phyloP scores from a whole-genome alignment of 495 filamentous ascomycete genomes.

The Aspergillus cavernicola region DNA sequence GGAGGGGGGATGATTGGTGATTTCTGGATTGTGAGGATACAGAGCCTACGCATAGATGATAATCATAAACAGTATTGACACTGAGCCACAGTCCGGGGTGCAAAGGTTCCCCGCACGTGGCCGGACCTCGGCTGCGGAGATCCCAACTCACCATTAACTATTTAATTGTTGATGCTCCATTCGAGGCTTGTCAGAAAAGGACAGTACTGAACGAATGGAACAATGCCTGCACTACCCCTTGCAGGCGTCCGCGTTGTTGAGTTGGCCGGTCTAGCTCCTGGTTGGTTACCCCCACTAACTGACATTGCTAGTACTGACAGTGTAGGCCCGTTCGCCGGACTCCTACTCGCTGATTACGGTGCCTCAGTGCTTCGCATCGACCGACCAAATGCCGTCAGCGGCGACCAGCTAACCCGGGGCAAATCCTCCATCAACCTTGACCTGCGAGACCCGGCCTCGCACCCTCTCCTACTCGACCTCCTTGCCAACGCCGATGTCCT shows the following conservation, averaged over 20 bases:
- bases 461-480: constrained; percentile 62
- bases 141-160: too few species aligned
- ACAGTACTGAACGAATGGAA: too few species aligned
- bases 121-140: constrained; percentile 33
- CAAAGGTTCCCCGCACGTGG: constrained; percentile 30
- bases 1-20: constrained; percentile 16
- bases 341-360: constrained; percentile 85
- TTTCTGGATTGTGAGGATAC: too few species aligned
- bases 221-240: constrained; percentile 49
- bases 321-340: constrained; percentile 79
- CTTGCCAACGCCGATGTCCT: constrained; percentile 65
- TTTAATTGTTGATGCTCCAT: too few species aligned
- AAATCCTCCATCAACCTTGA: constrained; percentile 77
- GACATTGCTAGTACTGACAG: neutral
- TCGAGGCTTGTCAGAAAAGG: too few species aligned
- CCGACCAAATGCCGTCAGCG: constrained; percentile 43
- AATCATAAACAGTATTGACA: too few species aligned
- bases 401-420: constrained; percentile 70
- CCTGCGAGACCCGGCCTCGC: constrained; percentile 62
- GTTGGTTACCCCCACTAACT: constrained; percentile 35
- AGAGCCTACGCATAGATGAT: too few species aligned
- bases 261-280: constrained; percentile 85
- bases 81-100: neutral
- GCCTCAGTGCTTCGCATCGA: constrained; percentile 87
- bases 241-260: constrained; percentile 78